Conservation (phyloP, 2,329 filamentous ascomycete species). For the Phaeosphaeriaceae sp. region DNA sequence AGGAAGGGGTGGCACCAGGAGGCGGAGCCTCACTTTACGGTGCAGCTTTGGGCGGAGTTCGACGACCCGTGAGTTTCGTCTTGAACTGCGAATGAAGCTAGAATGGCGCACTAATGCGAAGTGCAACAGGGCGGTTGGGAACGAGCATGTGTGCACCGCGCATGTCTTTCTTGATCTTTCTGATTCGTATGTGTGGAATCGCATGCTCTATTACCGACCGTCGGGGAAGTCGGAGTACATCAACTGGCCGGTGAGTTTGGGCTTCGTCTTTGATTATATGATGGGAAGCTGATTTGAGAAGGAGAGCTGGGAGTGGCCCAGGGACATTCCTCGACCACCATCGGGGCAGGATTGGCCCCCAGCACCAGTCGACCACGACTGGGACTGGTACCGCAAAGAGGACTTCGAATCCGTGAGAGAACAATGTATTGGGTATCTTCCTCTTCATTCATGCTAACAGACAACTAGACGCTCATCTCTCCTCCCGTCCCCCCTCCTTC, state of each 20-base stretch:
- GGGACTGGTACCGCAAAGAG: too few species aligned
- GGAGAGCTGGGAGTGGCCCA: background rate
- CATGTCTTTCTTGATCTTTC: slow-evolving; percentile 18
- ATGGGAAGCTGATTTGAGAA: background rate
- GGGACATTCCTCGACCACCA: background rate
- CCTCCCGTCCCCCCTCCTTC: background rate
- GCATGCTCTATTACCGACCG: background rate
- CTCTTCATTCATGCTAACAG: slow-evolving; percentile 2
- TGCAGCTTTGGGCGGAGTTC: slow-evolving; percentile 3
- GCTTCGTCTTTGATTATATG: background rate
- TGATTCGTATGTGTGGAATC: slow-evolving; percentile 4
- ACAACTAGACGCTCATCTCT: background rate
- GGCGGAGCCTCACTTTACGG: slow-evolving; percentile 8
- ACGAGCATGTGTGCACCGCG: background rate
- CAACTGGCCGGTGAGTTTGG: background rate
- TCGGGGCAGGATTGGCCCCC: background rate
- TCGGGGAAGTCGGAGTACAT: background rate
- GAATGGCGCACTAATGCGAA: background rate
- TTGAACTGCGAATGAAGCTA: background rate
- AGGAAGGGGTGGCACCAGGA: slow-evolving; percentile 12
- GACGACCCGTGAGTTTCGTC: background rate
- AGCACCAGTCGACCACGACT: background rate
- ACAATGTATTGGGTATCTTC: background rate
- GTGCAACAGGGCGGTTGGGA: background rate
- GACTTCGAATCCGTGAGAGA: background rate